Conservation (phyloP, 257 asterid species). For the Solanum pinnatisectum region DNA sequence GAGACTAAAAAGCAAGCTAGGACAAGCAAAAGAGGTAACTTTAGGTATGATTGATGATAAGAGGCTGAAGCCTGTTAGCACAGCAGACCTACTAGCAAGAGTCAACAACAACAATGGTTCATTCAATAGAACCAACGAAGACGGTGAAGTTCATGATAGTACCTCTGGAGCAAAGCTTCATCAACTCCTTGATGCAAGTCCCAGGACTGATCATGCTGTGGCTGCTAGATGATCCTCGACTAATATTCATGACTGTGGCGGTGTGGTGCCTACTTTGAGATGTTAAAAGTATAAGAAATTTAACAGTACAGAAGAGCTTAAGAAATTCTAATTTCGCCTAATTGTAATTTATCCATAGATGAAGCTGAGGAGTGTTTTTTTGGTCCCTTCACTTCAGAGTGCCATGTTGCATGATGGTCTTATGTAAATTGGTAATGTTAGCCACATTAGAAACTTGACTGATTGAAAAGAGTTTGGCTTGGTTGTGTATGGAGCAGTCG, state of each 20-base stretch:
- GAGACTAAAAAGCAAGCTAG: slow-evolving; percentile 34
- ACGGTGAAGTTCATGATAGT: slow-evolving; percentile 29
- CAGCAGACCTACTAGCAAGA: slow-evolving; percentile 69
- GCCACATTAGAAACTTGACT: neutral
- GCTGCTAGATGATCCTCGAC: slow-evolving; percentile 54
- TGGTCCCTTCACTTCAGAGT: neutral
- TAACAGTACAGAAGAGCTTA: slow-evolving; percentile 7
- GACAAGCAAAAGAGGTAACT: slow-evolving; percentile 16
- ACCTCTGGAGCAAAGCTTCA: slow-evolving; percentile 64
- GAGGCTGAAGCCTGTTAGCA: slow-evolving; percentile 50
- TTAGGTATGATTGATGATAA: slow-evolving; percentile 27
- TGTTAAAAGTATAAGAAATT: neutral
- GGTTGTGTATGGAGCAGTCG: neutral
- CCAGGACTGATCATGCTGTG: slow-evolving; percentile 58
- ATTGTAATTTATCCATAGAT: neutral
- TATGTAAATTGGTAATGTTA: neutral
- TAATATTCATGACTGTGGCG: neutral
- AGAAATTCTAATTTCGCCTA: neutral
- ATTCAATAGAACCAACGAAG: slow-evolving; percentile 27
- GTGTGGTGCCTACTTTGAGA: neutral
- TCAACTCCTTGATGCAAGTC: slow-evolving; percentile 62
- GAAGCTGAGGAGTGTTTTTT: neutral
- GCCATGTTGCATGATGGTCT: neutral
- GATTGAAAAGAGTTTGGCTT: neutral
- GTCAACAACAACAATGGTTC: slow-evolving; percentile 56